A percentile compares a stretch with the other conserved stretches of the same genome.
Conservation (phyloP, 345 rosid species). For the Syzygium aqueum region DNA sequence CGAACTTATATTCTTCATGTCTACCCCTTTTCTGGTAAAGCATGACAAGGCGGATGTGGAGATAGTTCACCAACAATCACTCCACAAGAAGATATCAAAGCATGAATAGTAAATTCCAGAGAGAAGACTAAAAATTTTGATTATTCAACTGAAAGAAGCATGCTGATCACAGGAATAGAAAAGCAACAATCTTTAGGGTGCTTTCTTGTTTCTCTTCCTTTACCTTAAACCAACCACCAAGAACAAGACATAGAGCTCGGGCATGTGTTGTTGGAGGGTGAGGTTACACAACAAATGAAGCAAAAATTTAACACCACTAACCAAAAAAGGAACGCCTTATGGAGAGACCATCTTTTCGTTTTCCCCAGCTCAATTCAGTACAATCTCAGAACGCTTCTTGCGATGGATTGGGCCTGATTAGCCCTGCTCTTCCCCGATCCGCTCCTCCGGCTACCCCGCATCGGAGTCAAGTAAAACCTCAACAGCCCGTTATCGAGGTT, state of each 20-base stretch:
- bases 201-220: neutral
- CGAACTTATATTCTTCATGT: neutral
- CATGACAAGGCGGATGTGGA: neutral
- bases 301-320: constrained; percentile 4
- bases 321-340: neutral
- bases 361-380: constrained; percentile 32
- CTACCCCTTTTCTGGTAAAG: neutral
- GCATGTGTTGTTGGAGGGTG: neutral
- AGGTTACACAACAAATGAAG: neutral
- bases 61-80: neutral
- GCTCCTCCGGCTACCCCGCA: constrained; percentile 59
- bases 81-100: neutral
- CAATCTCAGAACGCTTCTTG: constrained; percentile 66
- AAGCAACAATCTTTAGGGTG: constrained; percentile 2
- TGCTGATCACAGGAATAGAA: neutral
- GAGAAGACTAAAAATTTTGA: neutral
- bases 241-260: neutral
- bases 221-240: constrained; percentile 1
- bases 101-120: neutral
- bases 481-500: constrained; percentile 55
- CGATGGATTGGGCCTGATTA: constrained; percentile 56
- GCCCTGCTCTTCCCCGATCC: constrained; percentile 47
- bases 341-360: neutral
- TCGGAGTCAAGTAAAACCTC: constrained; percentile 69
- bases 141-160: neutral